phyloP scores from a whole-genome alignment of 768 basidiomycete genomes.

The Lepiota venenata region DNA sequence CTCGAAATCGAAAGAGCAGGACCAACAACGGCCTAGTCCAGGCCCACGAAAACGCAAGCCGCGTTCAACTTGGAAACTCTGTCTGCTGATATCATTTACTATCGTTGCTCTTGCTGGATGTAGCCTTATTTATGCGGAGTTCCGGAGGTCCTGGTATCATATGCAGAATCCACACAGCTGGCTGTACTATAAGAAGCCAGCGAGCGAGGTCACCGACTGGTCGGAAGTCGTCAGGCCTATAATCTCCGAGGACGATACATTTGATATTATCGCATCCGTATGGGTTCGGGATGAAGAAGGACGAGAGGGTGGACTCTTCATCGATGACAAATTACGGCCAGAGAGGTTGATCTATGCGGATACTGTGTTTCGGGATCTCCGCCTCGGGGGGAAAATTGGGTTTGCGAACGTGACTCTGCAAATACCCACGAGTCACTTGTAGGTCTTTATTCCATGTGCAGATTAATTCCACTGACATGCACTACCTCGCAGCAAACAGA shows the following conservation, averaged over 20 bases:
- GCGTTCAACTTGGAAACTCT: too few species aligned
- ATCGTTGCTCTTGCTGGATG: too few species aligned
- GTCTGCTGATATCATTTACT: too few species aligned
- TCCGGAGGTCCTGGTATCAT: too few species aligned
- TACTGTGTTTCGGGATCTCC: conserved; percentile 25
- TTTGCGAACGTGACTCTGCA: conserved; percentile 21
- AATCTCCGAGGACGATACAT: conserved; percentile 12
- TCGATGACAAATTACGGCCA: conserved; percentile 1
- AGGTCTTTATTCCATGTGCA: conserved; percentile 7
- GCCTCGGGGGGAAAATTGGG: conserved; percentile 22
- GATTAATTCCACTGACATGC: not conserved
- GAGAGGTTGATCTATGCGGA: conserved; percentile 24
- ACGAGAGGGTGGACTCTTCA: not conserved
- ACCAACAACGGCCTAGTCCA: too few species aligned
- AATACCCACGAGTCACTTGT: conserved; percentile 30
- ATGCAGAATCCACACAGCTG: not conserved
- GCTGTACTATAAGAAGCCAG: conserved; percentile 1
- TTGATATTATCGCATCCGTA: conserved; percentile 18
- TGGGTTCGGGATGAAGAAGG: conserved; percentile 13
- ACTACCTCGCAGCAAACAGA: conserved; percentile 16
- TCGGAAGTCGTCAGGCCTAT: conserved; percentile 17
- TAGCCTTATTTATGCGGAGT: too few species aligned
- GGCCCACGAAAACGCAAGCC: too few species aligned
- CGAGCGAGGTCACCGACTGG: conserved; percentile 1
- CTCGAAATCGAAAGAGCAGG: too few species aligned